phyloP scores from a whole-genome alignment of 2,329 filamentous ascomycete genomes.

The Cyphellophora europaea region DNA sequence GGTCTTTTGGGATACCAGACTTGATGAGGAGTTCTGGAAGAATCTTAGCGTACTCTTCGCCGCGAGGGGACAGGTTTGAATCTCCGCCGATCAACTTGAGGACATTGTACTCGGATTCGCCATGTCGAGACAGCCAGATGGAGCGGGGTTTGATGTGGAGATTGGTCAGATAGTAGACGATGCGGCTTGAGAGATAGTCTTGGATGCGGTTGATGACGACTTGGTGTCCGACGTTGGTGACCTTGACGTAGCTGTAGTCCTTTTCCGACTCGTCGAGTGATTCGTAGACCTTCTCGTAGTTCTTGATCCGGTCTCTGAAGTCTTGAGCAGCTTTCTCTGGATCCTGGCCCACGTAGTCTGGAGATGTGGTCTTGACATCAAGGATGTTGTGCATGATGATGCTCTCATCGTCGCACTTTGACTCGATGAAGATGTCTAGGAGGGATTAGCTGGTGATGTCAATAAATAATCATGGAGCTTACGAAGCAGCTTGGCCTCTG shows the following conservation, averaged over 20 bases:
- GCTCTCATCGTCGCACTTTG: constrained; percentile 90
- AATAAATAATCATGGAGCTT: neutral
- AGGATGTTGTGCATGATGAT: constrained; percentile 97
- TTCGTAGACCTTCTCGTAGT: constrained; percentile 96
- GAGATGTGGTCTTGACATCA: constrained; percentile 93
- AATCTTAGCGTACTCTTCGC: constrained; percentile 75
- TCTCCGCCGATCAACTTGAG: constrained; percentile 89
- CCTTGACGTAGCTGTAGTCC: constrained; percentile 87
- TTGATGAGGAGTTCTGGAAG: constrained; percentile 76
- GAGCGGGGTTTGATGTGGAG: constrained; percentile 93
- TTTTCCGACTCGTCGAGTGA: constrained; percentile 84
- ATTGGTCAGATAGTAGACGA: constrained; percentile 98
- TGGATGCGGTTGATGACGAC: constrained; percentile 97
- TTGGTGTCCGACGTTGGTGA: constrained; percentile 90
- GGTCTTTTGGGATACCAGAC: constrained; percentile 65
- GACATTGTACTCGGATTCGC: constrained; percentile 88
- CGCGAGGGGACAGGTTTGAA: constrained; percentile 73
- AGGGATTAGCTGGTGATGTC: neutral
- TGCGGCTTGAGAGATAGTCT: constrained; percentile 90
- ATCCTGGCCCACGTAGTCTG: constrained; percentile 80
- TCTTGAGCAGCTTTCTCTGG: constrained; percentile 84
- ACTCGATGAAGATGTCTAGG: constrained; percentile 85
- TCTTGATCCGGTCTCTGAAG: constrained; percentile 87
- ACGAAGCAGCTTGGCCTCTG: constrained; percentile 62
- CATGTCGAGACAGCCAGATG: constrained; percentile 96